These are phyloP conservation scores for Bromus sterilis DNA, from an alignment of 176 grass and related monocot genomes.

Conservation along the genomic window DNA sequence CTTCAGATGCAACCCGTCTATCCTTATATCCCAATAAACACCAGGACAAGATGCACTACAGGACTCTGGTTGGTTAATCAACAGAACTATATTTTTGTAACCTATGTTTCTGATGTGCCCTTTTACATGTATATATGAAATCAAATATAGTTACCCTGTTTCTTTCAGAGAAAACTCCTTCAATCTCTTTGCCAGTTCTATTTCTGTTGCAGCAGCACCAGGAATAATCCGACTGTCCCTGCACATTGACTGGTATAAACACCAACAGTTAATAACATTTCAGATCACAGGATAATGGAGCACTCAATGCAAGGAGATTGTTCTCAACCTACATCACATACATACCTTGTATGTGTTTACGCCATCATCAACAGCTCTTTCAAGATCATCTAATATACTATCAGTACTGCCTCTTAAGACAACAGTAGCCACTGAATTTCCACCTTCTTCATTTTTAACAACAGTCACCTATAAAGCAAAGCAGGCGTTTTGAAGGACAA, in stretches of 20 bases:
- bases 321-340: not conserved
- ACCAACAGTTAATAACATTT: not conserved
- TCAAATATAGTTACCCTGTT: constrained; percentile 62
- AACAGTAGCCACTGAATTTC: constrained; percentile 78
- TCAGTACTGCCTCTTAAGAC: constrained; percentile 90
- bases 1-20: not conserved
- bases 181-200: constrained; percentile 78
- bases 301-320: not conserved
- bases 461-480: constrained; percentile 58
- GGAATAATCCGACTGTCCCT: constrained; percentile 83
- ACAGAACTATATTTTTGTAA: not conserved
- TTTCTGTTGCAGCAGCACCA: constrained; percentile 86
- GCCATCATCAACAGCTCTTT: constrained; percentile 97
- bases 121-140: not conserved
- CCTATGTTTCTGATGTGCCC: not conserved
- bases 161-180: constrained; percentile 94
- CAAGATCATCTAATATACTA: constrained; percentile 91
- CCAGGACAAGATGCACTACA: not conserved
- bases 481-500: not conserved
- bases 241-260: constrained; percentile 78
- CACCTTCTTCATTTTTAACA: constrained; percentile 81
- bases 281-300: not conserved
- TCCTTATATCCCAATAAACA: not conserved
- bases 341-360: constrained; percentile 93
- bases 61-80: not conserved